Conservation (phyloP, 1,139 yeast species). For the Yamadazyma atlantica region DNA sequence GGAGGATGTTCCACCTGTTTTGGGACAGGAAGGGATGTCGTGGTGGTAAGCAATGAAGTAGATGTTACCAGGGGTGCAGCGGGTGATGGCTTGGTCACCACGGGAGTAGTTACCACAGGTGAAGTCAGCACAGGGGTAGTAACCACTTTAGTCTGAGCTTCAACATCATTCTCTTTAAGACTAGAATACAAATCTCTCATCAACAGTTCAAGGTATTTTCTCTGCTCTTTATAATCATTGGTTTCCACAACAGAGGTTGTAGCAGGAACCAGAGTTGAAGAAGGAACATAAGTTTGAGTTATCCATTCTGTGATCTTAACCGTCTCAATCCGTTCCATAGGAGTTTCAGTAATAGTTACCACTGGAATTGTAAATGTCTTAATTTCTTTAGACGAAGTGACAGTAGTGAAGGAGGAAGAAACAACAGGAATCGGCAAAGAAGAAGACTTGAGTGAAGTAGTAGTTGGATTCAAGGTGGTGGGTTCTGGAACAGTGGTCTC, state of each 20-base stretch:
- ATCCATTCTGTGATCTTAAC: constrained; percentile 6
- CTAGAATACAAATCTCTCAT: constrained; percentile 1
- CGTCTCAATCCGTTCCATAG: constrained; percentile 3
- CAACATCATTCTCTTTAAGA: not conserved
- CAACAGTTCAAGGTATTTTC: constrained; percentile 1
- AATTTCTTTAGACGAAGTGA: not conserved
- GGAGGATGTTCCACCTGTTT: too few species aligned
- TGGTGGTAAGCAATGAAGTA: too few species aligned
- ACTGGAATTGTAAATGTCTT: constrained; percentile 6
- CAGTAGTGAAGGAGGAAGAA: not conserved
- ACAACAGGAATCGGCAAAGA: not conserved
- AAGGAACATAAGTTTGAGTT: not conserved
- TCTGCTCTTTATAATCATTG: not conserved
- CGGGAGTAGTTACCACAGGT: too few species aligned
- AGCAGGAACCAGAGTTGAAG: not conserved
- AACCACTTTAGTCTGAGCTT: too few species aligned
- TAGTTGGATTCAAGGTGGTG: too few species aligned
- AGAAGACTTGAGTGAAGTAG: too few species aligned
- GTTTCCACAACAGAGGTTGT: constrained; percentile 5
- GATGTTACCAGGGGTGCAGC: too few species aligned
- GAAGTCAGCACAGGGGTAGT: too few species aligned
- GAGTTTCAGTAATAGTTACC: constrained; percentile 8
- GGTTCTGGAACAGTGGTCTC: too few species aligned
- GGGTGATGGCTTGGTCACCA: too few species aligned
- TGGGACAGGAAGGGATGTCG: too few species aligned